Percentiles rank a stretch among this genome's conserved stretches.
Conservation (phyloP, 805 yeast species). For the Lipomyces sp. region DNA sequence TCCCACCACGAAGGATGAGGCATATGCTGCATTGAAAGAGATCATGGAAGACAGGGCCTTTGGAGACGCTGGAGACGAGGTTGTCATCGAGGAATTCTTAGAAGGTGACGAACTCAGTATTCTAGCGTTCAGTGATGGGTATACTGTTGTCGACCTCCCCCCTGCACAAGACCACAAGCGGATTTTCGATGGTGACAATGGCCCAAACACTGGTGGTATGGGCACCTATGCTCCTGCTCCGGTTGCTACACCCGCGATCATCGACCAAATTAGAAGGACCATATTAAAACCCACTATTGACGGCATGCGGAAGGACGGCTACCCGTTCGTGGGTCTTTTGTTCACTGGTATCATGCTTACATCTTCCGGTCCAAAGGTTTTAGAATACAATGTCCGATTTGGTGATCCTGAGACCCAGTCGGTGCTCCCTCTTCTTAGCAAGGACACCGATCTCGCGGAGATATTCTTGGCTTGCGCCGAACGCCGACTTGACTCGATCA, state of each 20-base stretch:
- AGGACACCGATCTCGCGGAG: slow-evolving; percentile 89
- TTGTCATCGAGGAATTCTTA: slow-evolving; percentile 92
- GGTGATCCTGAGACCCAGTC: slow-evolving; percentile 99
- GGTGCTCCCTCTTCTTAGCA: slow-evolving; percentile 80
- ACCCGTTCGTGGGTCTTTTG: slow-evolving; percentile 92
- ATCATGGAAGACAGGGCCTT: slow-evolving; percentile 89
- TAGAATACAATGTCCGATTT: slow-evolving; percentile 96
- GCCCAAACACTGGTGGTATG: slow-evolving; percentile 99
- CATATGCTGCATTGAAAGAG: slow-evolving; percentile 77
- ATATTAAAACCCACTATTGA: slow-evolving; percentile 89
- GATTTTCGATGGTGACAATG: slow-evolving; percentile 88
- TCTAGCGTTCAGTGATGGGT: slow-evolving; percentile 91
- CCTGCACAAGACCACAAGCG: slow-evolving; percentile 99
- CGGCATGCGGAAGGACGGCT: slow-evolving; percentile 94
- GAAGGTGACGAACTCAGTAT: slow-evolving; percentile 97
- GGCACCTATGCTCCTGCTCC: slow-evolving; percentile 99
- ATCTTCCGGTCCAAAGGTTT: slow-evolving; percentile 86
- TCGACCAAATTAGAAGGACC: slow-evolving; percentile 70
- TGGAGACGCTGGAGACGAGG: slow-evolving; percentile 92
- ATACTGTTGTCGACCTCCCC: slow-evolving; percentile 86
- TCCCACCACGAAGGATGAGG: slow-evolving; percentile 84
- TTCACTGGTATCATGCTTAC: slow-evolving; percentile 95
- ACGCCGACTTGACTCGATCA: slow-evolving; percentile 86
- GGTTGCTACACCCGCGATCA: slow-evolving; percentile 76
- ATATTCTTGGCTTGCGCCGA: slow-evolving; percentile 92